Evolutionary conservation across 495 filamentous ascomycete genomes (phyloP), one percentile per base, ranked within the genome.

Genomic region (Penicillium pancosmium): DNA sequence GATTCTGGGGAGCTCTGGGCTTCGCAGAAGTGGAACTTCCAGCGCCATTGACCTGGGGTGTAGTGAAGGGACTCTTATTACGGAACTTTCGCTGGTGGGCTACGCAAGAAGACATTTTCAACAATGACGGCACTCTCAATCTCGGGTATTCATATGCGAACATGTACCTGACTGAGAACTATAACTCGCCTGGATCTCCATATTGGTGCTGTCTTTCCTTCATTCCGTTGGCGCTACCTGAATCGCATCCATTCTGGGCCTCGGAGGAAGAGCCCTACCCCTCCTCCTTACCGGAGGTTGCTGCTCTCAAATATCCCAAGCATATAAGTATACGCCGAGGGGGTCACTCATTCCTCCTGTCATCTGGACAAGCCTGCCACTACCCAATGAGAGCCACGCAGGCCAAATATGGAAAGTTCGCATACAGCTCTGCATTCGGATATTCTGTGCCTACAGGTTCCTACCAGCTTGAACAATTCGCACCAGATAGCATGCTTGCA

Each of bases 131-230:
- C 16, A 91, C 88, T 16, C 73, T 91, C 48, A 90, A 84, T 13
- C 86, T 93, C 43, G 89, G 90, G 55, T 93, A 91, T 65, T 85
- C 82, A 0, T 93, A 91, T 63, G 85, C 87, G 7, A 92, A 91
- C 68, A 89, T 88, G 82, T 91, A 4, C 66, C 76, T 89, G 62
- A 84, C 86, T 4, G 88, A 93, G 76, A 91, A 91, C 68, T 93
- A 92, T 74, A 93, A 92, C 74, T 88, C 85, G 10, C 88, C 89
- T 0, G 88, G 82, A 11, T 84, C 74, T 89, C 58, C 58, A 19
- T 61, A 61, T 23, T 61, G 58, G 58, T 61, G 58, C 15, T 61
- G 89, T 73, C 76, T 91, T 35, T 84, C 89, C 10, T 92, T 93
- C 71, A 86, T 87, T 49, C 86, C 85, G 34, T 79, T 92, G 11